phyloP scores from a whole-genome alignment of 441 rosid genomes.

The Monsonia emarginata region DNA sequence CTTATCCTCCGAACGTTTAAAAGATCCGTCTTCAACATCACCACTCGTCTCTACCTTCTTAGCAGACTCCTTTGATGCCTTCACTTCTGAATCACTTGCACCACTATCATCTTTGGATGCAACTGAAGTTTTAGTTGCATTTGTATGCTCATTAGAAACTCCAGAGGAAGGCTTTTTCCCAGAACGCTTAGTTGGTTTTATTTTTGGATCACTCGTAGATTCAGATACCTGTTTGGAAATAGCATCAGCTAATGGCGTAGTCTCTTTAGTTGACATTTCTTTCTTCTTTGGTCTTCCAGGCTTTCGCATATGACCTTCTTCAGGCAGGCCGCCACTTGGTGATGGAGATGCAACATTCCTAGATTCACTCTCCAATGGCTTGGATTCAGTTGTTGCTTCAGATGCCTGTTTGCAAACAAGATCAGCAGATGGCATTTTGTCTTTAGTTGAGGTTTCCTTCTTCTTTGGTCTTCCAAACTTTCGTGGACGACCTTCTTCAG shows the following conservation, averaged over 20 bases:
- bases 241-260: slow-evolving; percentile 32
- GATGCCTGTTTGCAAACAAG: too few species aligned
- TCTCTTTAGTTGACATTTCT: slow-evolving; percentile 36
- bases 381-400: too few species aligned
- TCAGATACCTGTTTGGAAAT: slow-evolving; percentile 37
- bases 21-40: slow-evolving; percentile 34
- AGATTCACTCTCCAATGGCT: slow-evolving; percentile 27
- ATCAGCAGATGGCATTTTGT: slow-evolving; percentile 25
- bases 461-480: slow-evolving; percentile 30
- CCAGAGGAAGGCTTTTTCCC: slow-evolving; percentile 39
- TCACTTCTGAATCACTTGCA: slow-evolving; percentile 43
- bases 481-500: not conserved
- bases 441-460: slow-evolving; percentile 42
- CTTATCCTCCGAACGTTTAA: slow-evolving; percentile 43
- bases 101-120: slow-evolving; percentile 43
- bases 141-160: slow-evolving; percentile 35
- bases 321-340: slow-evolving; percentile 7
- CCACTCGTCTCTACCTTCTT: slow-evolving; percentile 43
- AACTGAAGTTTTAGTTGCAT: slow-evolving; percentile 20
- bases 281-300: slow-evolving; percentile 38
- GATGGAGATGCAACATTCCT: slow-evolving; percentile 2
- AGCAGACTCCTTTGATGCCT: slow-evolving; percentile 37
- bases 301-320: not conserved
- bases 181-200: slow-evolving; percentile 31
- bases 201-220: slow-evolving; percentile 44